Percentiles rank a stretch among this genome's conserved stretches.
Conservation (phyloP, 2,329 filamentous ascomycete genomes). For the Dactylella cylindrospora region DNA sequence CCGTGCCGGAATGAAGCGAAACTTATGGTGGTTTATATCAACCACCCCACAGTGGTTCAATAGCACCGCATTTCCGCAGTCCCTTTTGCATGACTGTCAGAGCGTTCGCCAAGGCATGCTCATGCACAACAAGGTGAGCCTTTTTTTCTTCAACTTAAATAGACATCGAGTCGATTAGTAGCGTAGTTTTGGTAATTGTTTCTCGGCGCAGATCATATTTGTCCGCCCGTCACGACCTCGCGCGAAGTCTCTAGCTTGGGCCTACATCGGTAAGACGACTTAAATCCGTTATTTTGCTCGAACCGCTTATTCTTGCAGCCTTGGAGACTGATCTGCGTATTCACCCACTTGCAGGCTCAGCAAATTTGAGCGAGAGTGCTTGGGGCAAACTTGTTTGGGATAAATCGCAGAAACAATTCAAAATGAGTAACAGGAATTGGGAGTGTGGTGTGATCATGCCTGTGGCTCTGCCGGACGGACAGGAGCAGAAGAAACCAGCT, state of each 20-base stretch:
- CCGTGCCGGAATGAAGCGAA: conserved; percentile 2
- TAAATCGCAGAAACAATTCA: conserved; percentile 65
- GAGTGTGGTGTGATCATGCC: conserved; percentile 86
- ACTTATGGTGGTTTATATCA: conserved; percentile 23
- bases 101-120: conserved; percentile 71
- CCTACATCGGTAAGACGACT: conserved; percentile 41
- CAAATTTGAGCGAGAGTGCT: conserved; percentile 88
- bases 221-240: conserved; percentile 38
- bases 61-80: conserved; percentile 67
- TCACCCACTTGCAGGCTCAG: conserved; percentile 66
- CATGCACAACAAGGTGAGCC: conserved; percentile 81
- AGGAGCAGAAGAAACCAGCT: conserved; percentile 6
- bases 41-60: conserved; percentile 66
- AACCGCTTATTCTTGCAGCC: not conserved
- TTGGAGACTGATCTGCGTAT: conserved; percentile 9
- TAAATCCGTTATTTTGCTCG: conserved; percentile 1
- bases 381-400: conserved; percentile 81
- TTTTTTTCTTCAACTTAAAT: conserved; percentile 5
- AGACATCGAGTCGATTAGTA: too few relatives aligned
- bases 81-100: conserved; percentile 72
- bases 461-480: conserved; percentile 51
- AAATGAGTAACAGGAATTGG: conserved; percentile 87
- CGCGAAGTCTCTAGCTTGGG: conserved; percentile 21
- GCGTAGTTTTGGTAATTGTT: conserved; percentile 3
- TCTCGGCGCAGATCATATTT: conserved; percentile 40